These are phyloP conservation scores for Polychytrium aggregatum DNA, from an alignment of 192 early-diverging fungal genomes.

Conservation along the genomic window DNA sequence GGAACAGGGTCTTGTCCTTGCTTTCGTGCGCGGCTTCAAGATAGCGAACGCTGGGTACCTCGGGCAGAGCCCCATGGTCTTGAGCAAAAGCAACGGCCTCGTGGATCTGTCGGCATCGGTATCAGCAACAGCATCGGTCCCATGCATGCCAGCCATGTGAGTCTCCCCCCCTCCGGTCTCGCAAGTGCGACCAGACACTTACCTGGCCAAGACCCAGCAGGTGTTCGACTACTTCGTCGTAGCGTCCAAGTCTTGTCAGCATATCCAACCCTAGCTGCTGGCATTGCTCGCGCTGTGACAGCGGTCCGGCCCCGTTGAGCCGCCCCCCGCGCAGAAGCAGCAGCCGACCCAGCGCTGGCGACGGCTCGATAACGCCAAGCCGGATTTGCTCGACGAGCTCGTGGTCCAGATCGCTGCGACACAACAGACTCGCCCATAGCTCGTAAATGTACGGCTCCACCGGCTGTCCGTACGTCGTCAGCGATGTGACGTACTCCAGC, in stretches of 20 bases:
- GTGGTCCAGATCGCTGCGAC: constrained; percentile 5
- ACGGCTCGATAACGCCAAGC: constrained; percentile 16
- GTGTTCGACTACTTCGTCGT: too few species aligned
- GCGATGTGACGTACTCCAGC: constrained; percentile 14
- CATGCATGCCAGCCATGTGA: too few species aligned
- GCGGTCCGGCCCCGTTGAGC: too few species aligned
- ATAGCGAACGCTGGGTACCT: constrained; percentile 8
- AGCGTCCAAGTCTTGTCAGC: constrained; percentile 17
- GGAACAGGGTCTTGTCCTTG: constrained; percentile 26
- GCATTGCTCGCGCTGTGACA: constrained; percentile 11
- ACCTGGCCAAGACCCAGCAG: too few species aligned
- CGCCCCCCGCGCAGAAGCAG: constrained; percentile 2
- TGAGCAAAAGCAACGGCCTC: constrained; percentile 25
- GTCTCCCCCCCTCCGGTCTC: too few species aligned
- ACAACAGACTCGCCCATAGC: constrained; percentile 12
- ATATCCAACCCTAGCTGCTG: constrained; percentile 17
- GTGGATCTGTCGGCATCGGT: constrained; percentile 14
- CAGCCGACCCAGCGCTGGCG: constrained; percentile 11
- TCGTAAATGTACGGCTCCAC: constrained; percentile 11
- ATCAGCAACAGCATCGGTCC: constrained; percentile 14
- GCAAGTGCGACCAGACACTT: too few species aligned
- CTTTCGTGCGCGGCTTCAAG: constrained; percentile 22
- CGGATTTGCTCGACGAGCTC: constrained; percentile 17
- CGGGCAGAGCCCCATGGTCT: background rate
- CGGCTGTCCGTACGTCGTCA: constrained; percentile 1